Base-by-base conservation (phyloP, 768 basidiomycete species). In the button mushroom (Agaricus bisporus) region DNA sequence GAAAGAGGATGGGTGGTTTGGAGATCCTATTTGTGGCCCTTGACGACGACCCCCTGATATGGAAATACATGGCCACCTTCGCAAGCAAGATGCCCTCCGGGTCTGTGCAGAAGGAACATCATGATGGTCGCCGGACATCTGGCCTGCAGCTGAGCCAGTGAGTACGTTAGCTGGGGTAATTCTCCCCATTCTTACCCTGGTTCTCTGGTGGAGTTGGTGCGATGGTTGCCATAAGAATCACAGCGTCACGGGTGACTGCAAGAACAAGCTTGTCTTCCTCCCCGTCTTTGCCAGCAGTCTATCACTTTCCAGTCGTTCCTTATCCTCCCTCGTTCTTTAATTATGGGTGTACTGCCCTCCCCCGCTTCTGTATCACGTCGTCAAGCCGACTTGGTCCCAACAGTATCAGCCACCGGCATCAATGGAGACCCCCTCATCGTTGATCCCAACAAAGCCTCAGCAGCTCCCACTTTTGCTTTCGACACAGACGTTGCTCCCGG, bases 371-470 rank as follows among this genome's bases (percentile, higher is more conserved):
- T 48, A 20, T 28, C 32, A 17, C 39, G 42, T n/a, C 53, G 53
- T 25, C 53, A 54, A 14, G 49, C 51, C 25, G 56, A 51, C 37
- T 54, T 63, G 25, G 54, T 54, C 10, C 60, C 57, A 2, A 57
- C 60, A 8, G 51, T 64, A 14, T 44, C 53, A 14, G 57, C 53
- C 7, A 36, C 55, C 9, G 37, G 42, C 37, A 58, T 67, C 14
- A 63, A 63, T 46, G n/a, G 63, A 43, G 11, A 53, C 28, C n/a
- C 65, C 37, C 47, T 52, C 28, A 20, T 58, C 25, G 54, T 53
- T 20, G 54, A 54, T 20, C 38, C 45, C 14, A 26, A 35, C 49
- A 9, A 52, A 7, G 25, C 44, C 44, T 22, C 46, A 26, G 20
- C 26, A n/a, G 41, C 20, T 9, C 10, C 53, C 12, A 35, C 46